Evolutionary conservation across 2,329 filamentous ascomycete genomes (phyloP).

Genomic region (Trichoderma asperellum): DNA sequence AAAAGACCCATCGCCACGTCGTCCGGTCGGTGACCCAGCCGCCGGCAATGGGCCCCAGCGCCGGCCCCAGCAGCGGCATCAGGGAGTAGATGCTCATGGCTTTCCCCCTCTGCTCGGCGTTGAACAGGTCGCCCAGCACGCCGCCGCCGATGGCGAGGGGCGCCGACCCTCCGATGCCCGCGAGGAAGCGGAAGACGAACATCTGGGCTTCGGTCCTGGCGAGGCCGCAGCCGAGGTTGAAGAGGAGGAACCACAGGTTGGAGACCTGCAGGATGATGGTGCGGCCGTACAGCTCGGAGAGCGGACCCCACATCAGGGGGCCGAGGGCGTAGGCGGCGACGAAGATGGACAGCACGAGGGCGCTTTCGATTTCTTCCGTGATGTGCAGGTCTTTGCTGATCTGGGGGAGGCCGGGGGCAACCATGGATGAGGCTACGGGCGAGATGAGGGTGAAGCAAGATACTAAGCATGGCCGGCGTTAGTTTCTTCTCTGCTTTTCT

Average conservation of each 20-base stretch:
- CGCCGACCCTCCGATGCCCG: conserved; percentile 62
- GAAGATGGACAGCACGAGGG: conserved; percentile 50
- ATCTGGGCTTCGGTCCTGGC: conserved; percentile 65
- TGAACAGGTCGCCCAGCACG: conserved; percentile 65
- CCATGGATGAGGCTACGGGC: conserved; percentile 61
- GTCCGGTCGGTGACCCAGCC: conserved; percentile 51
- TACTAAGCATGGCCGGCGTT: conserved; percentile 33
- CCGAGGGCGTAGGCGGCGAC: conserved; percentile 57
- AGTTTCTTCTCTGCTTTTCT: not conserved
- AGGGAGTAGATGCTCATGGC: conserved; percentile 68
- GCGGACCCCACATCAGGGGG: conserved; percentile 63
- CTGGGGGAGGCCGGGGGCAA: conserved; percentile 54
- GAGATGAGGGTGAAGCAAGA: conserved; percentile 65
- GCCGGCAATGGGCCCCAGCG: conserved; percentile 52
- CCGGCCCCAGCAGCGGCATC: conserved; percentile 62
- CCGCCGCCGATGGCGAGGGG: conserved; percentile 70
- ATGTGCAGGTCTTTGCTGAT: conserved; percentile 61
- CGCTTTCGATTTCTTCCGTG: conserved; percentile 46
- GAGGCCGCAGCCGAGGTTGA: conserved; percentile 64
- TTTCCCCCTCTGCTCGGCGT: conserved; percentile 60
- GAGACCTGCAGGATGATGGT: conserved; percentile 53
- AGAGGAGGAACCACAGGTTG: conserved; percentile 60
- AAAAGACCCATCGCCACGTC: conserved; percentile 77
- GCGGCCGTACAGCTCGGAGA: conserved; percentile 64
- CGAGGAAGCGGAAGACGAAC: conserved; percentile 64